Percentiles rank a stretch among this genome's conserved stretches.
Conservation (phyloP, 139 green algal genomes). For the Haematococcus lacustris region DNA sequence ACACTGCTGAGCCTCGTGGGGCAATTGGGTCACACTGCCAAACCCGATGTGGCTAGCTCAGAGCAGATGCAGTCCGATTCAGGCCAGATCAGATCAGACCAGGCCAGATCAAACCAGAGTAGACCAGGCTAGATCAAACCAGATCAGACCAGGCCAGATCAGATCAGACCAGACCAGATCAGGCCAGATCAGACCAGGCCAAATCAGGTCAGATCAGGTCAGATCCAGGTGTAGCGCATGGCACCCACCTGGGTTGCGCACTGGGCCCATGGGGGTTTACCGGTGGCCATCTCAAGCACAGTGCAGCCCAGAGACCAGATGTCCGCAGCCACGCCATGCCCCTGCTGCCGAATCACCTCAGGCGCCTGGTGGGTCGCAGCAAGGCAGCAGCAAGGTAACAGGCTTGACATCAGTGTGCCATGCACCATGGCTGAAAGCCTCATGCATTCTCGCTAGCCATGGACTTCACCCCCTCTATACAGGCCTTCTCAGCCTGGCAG, state of each 20-base stretch:
- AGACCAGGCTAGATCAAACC: not conserved
- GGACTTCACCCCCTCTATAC: not conserved
- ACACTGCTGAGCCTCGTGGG: too few relatives aligned
- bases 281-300: slow-evolving; percentile 86
- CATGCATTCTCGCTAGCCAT: not conserved
- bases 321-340: slow-evolving; percentile 62
- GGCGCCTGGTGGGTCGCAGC: slow-evolving; percentile 38
- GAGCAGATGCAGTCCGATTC: not conserved
- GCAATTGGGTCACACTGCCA: not conserved
- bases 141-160: not conserved
- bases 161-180: not conserved
- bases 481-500: not conserved
- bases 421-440: not conserved
- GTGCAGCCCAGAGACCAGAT: slow-evolving; percentile 87
- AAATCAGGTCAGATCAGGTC: not conserved
- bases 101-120: not conserved
- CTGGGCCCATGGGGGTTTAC: slow-evolving; percentile 71
- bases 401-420: not conserved
- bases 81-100: not conserved
- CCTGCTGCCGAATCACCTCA: slow-evolving; percentile 72
- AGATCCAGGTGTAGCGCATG: not conserved
- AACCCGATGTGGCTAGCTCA: not conserved
- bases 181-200: not conserved
- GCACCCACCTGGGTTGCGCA: slow-evolving; percentile 34
- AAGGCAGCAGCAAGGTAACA: not conserved